Percentiles rank a stretch among this genome's conserved stretches.
Evolutionary conservation across 768 basidiomycete species (phyloP).

Genomic region (Suillus placidus): DNA sequence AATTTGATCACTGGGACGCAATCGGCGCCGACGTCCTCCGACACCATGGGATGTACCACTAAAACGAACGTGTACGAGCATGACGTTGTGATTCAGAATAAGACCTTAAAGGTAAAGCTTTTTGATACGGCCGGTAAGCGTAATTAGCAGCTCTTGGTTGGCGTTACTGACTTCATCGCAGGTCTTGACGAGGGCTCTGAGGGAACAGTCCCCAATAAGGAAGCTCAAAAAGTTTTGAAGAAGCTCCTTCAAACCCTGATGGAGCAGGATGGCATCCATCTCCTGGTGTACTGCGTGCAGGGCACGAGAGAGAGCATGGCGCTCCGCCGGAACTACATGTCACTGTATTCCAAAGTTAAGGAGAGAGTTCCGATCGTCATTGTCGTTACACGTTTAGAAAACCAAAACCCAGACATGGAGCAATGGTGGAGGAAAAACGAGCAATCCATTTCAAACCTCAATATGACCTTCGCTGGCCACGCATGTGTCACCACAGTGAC

Average conservation of each 20-base stretch:
- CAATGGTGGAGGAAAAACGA: constrained; percentile 25
- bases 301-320: constrained; percentile 22
- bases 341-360: constrained; percentile 14
- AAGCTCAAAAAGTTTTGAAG: constrained; percentile 11
- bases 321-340: constrained; percentile 21
- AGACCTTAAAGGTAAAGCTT: constrained; percentile 14
- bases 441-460: constrained; percentile 4
- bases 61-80: neutral
- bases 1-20: constrained; percentile 35
- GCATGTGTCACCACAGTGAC: constrained; percentile 22
- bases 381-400: constrained; percentile 24
- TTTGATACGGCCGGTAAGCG: constrained; percentile 16
- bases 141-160: neutral
- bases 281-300: constrained; percentile 26
- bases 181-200: constrained; percentile 14
- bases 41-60: constrained; percentile 23
- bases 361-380: constrained; percentile 19
- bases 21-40: constrained; percentile 30
- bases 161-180: constrained; percentile 23
- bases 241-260: constrained; percentile 15
- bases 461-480: constrained; percentile 8
- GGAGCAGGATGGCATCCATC: constrained; percentile 16
- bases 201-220: constrained; percentile 11
- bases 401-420: constrained; percentile 24
- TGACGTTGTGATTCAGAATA: neutral